Evolutionary conservation across 2,329 filamentous ascomycete genomes (phyloP).

Genomic region (Zopfia rhizophila): DNA sequence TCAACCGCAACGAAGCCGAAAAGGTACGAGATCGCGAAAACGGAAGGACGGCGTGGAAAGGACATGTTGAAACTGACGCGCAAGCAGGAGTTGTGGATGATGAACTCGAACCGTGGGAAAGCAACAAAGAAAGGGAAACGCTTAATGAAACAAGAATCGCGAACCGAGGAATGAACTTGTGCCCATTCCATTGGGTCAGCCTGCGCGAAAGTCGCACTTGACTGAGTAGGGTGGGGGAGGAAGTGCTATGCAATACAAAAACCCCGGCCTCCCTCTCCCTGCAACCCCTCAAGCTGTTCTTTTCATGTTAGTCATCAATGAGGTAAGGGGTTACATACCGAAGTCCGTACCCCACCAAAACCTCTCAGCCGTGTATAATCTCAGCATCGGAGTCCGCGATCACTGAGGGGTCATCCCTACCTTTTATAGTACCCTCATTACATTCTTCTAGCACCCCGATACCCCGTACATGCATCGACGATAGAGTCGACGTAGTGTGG

Average conservation of each 20-base stretch:
- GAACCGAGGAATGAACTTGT: too few relatives aligned
- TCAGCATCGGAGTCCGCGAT: slow-evolving; percentile 7
- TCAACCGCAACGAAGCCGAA: too few relatives aligned
- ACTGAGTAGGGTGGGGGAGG: too few relatives aligned
- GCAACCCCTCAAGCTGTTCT: slow-evolving; percentile 7
- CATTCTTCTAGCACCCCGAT: slow-evolving; percentile 9
- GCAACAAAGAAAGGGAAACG: too few relatives aligned
- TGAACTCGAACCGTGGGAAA: too few relatives aligned
- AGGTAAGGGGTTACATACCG: slow-evolving; percentile 1
- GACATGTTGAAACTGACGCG: too few relatives aligned
- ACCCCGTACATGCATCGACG: slow-evolving; percentile 7
- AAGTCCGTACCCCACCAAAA: neutral
- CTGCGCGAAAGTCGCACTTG: too few relatives aligned
- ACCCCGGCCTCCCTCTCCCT: slow-evolving; percentile 6
- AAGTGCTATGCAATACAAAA: slow-evolving; percentile 9
- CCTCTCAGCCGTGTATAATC: slow-evolving; percentile 6
- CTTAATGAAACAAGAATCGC: too few relatives aligned
- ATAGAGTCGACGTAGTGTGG: slow-evolving; percentile 5
- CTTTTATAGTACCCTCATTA: slow-evolving; percentile 6
- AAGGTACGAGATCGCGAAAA: too few relatives aligned
- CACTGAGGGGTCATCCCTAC: slow-evolving; percentile 8
- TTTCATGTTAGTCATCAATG: slow-evolving; percentile 3
- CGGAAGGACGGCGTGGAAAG: too few relatives aligned
- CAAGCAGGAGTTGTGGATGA: too few relatives aligned
- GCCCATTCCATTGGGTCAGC: too few relatives aligned